Base-by-base conservation (phyloP, 192 early-diverging fungal species). In the Phlyctochytrium arcticum region DNA sequence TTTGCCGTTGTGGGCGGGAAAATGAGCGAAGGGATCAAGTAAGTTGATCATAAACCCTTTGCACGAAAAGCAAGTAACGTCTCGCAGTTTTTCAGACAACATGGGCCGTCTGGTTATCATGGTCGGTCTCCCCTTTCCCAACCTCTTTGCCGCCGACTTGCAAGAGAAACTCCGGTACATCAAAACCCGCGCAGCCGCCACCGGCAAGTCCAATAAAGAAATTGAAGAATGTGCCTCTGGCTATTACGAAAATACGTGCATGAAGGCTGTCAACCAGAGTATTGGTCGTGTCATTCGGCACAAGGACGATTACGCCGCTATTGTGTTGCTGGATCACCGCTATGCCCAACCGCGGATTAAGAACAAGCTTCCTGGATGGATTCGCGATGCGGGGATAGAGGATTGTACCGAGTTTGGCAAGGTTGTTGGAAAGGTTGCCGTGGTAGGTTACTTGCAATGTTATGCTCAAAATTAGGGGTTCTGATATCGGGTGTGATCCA, bases 201-300 rank as follows among this genome's bases (percentile, higher is more conserved):
- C 15, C 17, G 62, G 36, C 19, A n/a, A n/a, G n/a, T n/a, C n/a
- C n/a, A n/a, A n/a, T n/a, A n/a, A n/a, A n/a, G n/a, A n/a, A n/a
- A n/a, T n/a, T n/a, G 3, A 17, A 19, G 21, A 27, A 2, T 10
- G 12, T 15, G 79, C 75, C 6, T 80, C 68, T 51, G 92, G 92
- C 31, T 89, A 91, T 58, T 94, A 93, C 58, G 90, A 95, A 61
- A 90, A 93, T 57, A 68, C 95, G 35, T 94, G 92, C 72, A 95
- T 96, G 93, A 83, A 87, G 23, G 90, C 91, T 3, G 90, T 96
- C 0, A 95, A 98, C 71, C 93, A 95, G 75, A 87, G 85, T 3
- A 92, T 92, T 54, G 82, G 83, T 84, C 82, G 96, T 15, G 94
- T 93, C 3, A 95, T 98, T 57, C 86, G 96, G 8, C 96, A 98